These are phyloP conservation scores for Herpomyces periplanetae DNA, from an alignment of 2,329 filamentous ascomycete genomes.

Conservation along the genomic window DNA sequence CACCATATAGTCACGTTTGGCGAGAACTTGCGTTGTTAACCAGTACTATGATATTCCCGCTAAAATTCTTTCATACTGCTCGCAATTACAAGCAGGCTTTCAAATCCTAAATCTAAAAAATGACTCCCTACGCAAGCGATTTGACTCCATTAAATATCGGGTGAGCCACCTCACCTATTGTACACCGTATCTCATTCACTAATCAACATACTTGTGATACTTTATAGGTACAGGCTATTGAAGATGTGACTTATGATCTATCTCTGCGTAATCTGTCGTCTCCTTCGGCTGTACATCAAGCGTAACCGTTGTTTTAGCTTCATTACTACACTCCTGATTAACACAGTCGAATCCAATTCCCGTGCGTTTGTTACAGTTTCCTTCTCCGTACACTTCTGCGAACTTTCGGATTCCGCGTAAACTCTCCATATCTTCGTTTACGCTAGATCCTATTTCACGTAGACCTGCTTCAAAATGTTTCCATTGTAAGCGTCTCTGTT, in stretches of 20 bases:
- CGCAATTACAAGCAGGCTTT: conserved; percentile 78
- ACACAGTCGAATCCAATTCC: no score
- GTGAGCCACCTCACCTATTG: conserved; percentile 7
- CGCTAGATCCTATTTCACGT: conserved; percentile 57
- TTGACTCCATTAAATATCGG: conserved; percentile 78
- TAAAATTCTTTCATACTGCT: conserved; percentile 62
- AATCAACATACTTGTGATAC: background rate
- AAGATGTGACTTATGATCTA: conserved; percentile 88
- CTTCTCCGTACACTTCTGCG: conserved; percentile 71
- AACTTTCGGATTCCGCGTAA: conserved; percentile 65
- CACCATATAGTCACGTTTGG: conserved; percentile 22
- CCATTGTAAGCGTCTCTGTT: conserved; percentile 20
- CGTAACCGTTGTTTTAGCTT: no score
- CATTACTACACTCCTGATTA: no score
- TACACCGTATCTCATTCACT: background rate
- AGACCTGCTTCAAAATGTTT: conserved; percentile 54
- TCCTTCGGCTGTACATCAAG: no score
- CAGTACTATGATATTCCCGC: conserved; percentile 56
- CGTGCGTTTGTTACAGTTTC: conserved; percentile 22
- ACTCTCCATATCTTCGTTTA: conserved; percentile 67
- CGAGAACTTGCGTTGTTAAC: conserved; percentile 70
- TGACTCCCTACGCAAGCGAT: conserved; percentile 46
- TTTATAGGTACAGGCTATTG: conserved; percentile 48
- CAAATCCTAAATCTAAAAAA: conserved; percentile 95
- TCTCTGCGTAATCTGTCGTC: conserved; percentile 48